Conservation (phyloP, 2,329 filamentous ascomycete genomes). For the Lachnellula suecica region DNA sequence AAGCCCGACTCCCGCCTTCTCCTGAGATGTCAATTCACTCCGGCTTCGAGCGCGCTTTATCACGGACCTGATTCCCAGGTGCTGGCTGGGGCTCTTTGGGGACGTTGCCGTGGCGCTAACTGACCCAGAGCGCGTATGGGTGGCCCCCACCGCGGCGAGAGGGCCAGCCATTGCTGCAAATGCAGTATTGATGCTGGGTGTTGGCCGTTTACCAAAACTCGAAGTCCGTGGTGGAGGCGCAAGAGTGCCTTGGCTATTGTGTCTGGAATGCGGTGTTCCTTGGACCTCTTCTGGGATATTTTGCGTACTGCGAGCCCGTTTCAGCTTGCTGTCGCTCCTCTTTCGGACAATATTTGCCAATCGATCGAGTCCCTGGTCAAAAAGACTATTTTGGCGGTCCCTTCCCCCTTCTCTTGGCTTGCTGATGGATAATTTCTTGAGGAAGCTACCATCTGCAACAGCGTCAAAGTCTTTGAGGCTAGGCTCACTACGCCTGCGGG, state of each 20-base stretch:
- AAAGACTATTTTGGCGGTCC: conserved; percentile 50
- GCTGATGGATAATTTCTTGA: conserved; percentile 61
- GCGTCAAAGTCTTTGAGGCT: conserved; percentile 57
- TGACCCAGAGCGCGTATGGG: conserved; percentile 59
- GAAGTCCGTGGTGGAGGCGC: conserved; percentile 50
- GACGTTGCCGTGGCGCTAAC: conserved; percentile 52
- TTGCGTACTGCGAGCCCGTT: conserved; percentile 27
- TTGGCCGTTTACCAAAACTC: conserved; percentile 50
- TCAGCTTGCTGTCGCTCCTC: conserved; percentile 32
- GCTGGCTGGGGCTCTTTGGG: conserved; percentile 44
- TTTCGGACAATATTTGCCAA: conserved; percentile 31
- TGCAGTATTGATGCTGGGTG: conserved; percentile 58
- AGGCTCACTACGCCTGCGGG: conserved; percentile 63
- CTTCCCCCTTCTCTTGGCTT: conserved; percentile 39
- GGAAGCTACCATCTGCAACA: conserved; percentile 57
- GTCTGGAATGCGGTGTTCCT: conserved; percentile 33
- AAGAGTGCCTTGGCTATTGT: conserved; percentile 38
- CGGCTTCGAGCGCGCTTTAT: conserved; percentile 53
- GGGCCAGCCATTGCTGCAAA: conserved; percentile 54
- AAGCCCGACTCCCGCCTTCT: conserved; percentile 40
- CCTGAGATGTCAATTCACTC: conserved; percentile 49
- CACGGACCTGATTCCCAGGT: conserved; percentile 39
- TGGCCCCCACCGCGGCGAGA: conserved; percentile 53
- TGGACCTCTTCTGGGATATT: conserved; percentile 25
- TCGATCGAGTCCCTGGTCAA: conserved; percentile 41